Evolutionary conservation across 495 filamentous ascomycete species (phyloP).

Genomic region (Acidiella bohemica): DNA sequence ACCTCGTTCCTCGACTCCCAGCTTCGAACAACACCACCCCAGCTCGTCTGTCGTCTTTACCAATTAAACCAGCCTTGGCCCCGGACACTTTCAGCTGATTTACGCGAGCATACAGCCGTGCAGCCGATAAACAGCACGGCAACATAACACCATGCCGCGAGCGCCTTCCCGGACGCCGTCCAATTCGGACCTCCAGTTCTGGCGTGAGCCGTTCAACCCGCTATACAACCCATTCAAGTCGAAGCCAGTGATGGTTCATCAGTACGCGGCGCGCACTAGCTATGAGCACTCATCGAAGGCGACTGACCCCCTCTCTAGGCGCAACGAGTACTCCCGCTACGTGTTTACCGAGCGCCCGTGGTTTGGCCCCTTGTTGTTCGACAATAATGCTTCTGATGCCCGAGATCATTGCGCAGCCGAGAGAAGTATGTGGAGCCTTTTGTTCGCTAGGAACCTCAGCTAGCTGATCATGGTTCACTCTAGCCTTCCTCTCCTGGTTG

Average conservation of each 20-base stretch:
- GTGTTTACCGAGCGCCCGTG: conserved; percentile 59
- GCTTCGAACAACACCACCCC: no score
- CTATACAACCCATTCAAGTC: conserved; percentile 24
- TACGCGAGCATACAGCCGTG: no score
- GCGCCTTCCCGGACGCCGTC: conserved; percentile 1
- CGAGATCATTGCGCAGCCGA: conserved; percentile 72
- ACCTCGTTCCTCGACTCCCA: no score
- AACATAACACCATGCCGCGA: conserved; percentile 2
- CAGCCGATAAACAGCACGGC: no score
- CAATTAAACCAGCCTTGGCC: no score
- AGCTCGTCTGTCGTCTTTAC: no score
- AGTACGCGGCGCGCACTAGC: conserved; percentile 16
- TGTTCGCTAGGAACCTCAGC: background rate
- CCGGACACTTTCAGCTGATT: no score
- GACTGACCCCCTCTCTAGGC: conserved; percentile 19
- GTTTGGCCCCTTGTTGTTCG: conserved; percentile 70
- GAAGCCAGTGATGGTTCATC: conserved; percentile 27
- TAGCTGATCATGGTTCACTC: conserved; percentile 23
- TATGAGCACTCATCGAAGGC: background rate
- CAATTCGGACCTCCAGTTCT: conserved; percentile 13
- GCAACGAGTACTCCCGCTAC: conserved; percentile 24
- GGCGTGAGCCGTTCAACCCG: conserved; percentile 25
- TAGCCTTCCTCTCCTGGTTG: conserved; percentile 84
- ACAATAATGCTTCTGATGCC: conserved; percentile 77
- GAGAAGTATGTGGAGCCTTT: conserved; percentile 39